Conservation (phyloP, 257 asterid genomes). For the Buddleja alternifolia region DNA sequence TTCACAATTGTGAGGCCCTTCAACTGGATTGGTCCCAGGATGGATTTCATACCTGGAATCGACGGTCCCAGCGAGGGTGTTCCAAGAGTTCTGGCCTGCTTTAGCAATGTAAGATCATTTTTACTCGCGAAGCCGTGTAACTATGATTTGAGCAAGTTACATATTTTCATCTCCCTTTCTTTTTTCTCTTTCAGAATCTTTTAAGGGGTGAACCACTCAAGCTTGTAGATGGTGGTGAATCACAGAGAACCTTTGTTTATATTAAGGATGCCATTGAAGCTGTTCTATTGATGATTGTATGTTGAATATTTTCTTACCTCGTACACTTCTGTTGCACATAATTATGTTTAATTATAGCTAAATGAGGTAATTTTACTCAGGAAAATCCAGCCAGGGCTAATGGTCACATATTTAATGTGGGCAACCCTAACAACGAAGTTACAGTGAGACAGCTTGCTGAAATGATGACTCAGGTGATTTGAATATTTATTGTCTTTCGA, state of each 20-base stretch:
- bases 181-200: constrained; percentile 48
- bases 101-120: constrained; percentile 64
- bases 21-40: constrained; percentile 85
- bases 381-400: constrained; percentile 82
- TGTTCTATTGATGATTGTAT: constrained; percentile 71
- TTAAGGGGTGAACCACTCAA: constrained; percentile 68
- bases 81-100: constrained; percentile 80
- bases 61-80: constrained; percentile 84
- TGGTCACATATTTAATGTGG: constrained; percentile 74
- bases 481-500: neutral
- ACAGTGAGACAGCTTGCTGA: constrained; percentile 77
- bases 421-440: constrained; percentile 78
- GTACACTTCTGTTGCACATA: neutral
- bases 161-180: constrained; percentile 17
- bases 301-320: constrained; percentile 24
- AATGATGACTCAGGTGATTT: constrained; percentile 70
- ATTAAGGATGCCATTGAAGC: constrained; percentile 83
- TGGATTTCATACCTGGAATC: constrained; percentile 81
- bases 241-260: constrained; percentile 73
- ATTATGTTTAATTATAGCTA: constrained; percentile 5
- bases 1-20: constrained; percentile 76
- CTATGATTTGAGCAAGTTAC: constrained; percentile 28
- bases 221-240: constrained; percentile 75
- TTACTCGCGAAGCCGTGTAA: constrained; percentile 5
- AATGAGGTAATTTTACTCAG: constrained; percentile 37